phyloP scores from a whole-genome alignment of 2,329 filamentous ascomycete genomes.

The Aspergillaceae sp. region DNA sequence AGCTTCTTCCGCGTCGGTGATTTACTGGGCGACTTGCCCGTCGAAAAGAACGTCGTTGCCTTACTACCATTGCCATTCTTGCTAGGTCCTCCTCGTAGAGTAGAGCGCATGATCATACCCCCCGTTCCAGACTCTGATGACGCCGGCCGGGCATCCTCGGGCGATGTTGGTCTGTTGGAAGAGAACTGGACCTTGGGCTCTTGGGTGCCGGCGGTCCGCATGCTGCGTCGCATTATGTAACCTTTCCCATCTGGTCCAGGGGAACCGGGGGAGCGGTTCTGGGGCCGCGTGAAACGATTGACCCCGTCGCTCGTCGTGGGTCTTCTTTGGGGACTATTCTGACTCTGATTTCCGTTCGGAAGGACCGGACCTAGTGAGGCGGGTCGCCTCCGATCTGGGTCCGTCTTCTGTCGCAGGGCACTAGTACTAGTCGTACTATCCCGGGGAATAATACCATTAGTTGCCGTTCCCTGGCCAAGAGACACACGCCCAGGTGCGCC shows the following conservation, averaged over 20 bases:
- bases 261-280: conserved; percentile 1
- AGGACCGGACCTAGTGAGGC: conserved; percentile 16
- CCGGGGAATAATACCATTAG: conserved; percentile 1
- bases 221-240: conserved; percentile 61
- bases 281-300: conserved; percentile 32
- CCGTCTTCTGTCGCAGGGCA: neutral
- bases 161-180: conserved; percentile 49
- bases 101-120: conserved; percentile 32
- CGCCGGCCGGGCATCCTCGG: conserved; percentile 44
- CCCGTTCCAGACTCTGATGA: conserved; percentile 35
- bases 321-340: conserved; percentile 26
- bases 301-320: conserved; percentile 57
- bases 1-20: conserved; percentile 19
- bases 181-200: conserved; percentile 29
- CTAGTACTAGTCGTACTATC: conserved; percentile 3
- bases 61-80: conserved; percentile 19
- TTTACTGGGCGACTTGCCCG: conserved; percentile 27
- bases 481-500: conserved; percentile 3
- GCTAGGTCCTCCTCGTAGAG: conserved; percentile 40
- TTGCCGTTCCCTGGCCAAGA: conserved; percentile 6
- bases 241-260: conserved; percentile 27
- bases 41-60: conserved; percentile 30
- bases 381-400: conserved; percentile 11
- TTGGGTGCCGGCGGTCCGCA: conserved; percentile 48
- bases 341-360: conserved; percentile 5